Evolutionary conservation across 805 yeast species (phyloP).

Genomic region (Saitoella complicata): DNA sequence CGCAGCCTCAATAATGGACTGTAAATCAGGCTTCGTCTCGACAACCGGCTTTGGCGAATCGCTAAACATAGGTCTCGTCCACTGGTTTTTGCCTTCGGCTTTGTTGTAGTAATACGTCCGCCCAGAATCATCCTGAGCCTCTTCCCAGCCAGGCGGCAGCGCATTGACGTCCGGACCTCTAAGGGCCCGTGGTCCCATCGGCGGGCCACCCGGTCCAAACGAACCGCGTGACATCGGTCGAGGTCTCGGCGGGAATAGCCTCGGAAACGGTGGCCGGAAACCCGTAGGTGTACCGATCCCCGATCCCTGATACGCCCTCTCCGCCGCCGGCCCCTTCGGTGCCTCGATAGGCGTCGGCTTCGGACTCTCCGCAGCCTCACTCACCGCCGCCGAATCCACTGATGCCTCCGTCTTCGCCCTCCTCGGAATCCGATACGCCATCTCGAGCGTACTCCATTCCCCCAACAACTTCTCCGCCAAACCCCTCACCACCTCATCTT

Average conservation of each 20-base stretch:
- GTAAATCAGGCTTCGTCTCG: conserved; percentile 16
- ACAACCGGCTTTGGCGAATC: conserved; percentile 2
- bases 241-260: background rate
- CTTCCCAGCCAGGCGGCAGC: conserved; percentile 1
- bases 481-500: conserved; percentile 19
- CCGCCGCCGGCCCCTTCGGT: background rate
- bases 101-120: conserved; percentile 39
- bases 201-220: background rate
- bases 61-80: conserved; percentile 28
- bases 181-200: background rate
- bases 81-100: conserved; percentile 30
- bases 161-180: conserved; percentile 1
- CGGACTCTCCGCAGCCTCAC: too few relatives aligned
- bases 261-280: background rate
- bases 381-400: background rate
- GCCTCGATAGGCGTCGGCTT: background rate
- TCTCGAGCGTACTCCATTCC: conserved; percentile 58
- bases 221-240: background rate
- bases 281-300: background rate
- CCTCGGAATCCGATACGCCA: conserved; percentile 78
- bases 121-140: background rate
- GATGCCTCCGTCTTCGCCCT: conserved; percentile 12
- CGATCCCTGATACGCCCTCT: background rate
- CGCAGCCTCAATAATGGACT: conserved; percentile 27
- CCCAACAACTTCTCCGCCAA: conserved; percentile 33